Conservation (phyloP, 257 asterid genomes). For the Nemophila menziesii region DNA sequence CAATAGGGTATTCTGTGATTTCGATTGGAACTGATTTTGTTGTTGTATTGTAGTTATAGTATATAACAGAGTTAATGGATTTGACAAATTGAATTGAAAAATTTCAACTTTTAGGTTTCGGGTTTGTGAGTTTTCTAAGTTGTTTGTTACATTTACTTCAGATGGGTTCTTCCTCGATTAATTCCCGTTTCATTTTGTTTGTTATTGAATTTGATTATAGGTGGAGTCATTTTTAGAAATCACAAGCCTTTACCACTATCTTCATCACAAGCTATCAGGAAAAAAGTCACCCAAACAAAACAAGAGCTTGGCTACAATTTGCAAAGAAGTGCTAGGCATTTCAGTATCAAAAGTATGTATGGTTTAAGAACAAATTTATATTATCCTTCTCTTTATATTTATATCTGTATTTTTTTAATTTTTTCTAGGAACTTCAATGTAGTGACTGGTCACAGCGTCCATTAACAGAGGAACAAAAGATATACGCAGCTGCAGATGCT, state of each 20-base stretch:
- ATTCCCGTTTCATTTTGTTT: no score
- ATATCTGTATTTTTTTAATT: neutral
- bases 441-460: slow-evolving; percentile 98
- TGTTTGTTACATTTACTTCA: no score
- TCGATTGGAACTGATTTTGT: no score
- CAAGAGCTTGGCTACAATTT: slow-evolving; percentile 76
- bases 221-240: slow-evolving; percentile 88
- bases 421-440: slow-evolving; percentile 79
- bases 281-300: slow-evolving; percentile 46
- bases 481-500: slow-evolving; percentile 87
- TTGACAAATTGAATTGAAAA: no score
- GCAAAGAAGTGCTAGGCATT: slow-evolving; percentile 70
- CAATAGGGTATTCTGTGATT: no score
- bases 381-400: neutral
- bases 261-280: slow-evolving; percentile 45
- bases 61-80: no score
- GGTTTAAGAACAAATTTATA: no score
- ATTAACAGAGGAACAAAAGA: slow-evolving; percentile 70
- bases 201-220: slow-evolving; percentile 21
- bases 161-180: no score
- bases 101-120: no score
- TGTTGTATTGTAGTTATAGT: no score
- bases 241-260: slow-evolving; percentile 44
- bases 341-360: slow-evolving; percentile 60
- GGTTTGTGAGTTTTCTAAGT: no score